These are phyloP conservation scores for Glycyrrhiza uralensis DNA, from an alignment of 306 rosid genomes.

Conservation along the genomic window DNA sequence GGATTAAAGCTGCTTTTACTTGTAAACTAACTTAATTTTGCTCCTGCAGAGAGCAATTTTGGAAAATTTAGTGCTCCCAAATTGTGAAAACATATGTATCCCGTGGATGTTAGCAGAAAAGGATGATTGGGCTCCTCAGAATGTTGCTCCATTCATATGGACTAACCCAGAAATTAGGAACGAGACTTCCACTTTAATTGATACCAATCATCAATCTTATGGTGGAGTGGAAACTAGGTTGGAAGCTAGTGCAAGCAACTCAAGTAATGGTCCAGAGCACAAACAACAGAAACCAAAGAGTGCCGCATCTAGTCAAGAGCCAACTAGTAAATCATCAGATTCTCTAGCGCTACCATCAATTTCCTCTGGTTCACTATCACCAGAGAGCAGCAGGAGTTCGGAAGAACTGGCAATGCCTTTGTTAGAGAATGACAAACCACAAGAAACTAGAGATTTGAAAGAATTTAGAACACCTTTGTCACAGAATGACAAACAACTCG, in stretches of 20 bases:
- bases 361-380: conserved; percentile 23
- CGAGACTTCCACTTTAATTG: conserved; percentile 30
- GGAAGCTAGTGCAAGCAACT: conserved; percentile 37
- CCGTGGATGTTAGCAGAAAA: conserved; percentile 93
- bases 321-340: conserved; percentile 37
- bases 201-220: conserved; percentile 32
- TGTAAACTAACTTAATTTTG: conserved; percentile 37
- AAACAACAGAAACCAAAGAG: conserved; percentile 28
- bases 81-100: conserved; percentile 61
- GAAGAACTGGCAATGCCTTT: conserved; percentile 49
- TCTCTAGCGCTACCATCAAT: conserved; percentile 17
- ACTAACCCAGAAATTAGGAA: conserved; percentile 45
- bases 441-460: conserved; percentile 24
- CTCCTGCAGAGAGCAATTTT: conserved; percentile 60
- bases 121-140: conserved; percentile 80
- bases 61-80: conserved; percentile 82
- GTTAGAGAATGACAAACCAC: conserved; percentile 40
- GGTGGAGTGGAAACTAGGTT: conserved; percentile 24
- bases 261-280: conserved; percentile 36
- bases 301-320: conserved; percentile 27
- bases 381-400: conserved; percentile 18
- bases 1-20: not conserved
- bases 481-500: conserved; percentile 18
- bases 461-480: conserved; percentile 34
- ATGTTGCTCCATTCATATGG: conserved; percentile 85